Evolutionary conservation across 192 early-diverging fungal species (phyloP).

Genomic region (Umbelopsis ramanniana): DNA sequence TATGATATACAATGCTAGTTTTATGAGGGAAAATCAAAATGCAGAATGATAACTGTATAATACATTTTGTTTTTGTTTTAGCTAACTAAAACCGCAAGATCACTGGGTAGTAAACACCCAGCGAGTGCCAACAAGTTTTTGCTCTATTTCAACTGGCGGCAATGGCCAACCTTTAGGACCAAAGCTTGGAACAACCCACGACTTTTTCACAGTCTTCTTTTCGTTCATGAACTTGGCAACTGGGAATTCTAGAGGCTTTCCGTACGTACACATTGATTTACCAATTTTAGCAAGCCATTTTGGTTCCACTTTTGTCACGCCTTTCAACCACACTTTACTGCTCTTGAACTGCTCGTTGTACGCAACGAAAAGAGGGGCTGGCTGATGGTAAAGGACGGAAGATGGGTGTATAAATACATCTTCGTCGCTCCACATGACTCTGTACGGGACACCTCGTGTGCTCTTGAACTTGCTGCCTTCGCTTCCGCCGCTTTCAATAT

Average conservation of each 20-base stretch:
- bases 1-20: too few relatives aligned
- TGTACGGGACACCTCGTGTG: constrained; percentile 53
- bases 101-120: constrained; percentile 57
- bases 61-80: not conserved
- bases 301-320: constrained; percentile 71
- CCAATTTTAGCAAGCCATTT: constrained; percentile 85
- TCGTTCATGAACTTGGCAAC: constrained; percentile 64
- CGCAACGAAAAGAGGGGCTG: constrained; percentile 73
- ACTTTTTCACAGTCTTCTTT: constrained; percentile 53
- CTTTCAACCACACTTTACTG: constrained; percentile 50
- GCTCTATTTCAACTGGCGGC: constrained; percentile 66
- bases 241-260: constrained; percentile 79
- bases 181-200: constrained; percentile 69
- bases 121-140: constrained; percentile 63
- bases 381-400: constrained; percentile 63
- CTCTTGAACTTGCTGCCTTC: constrained; percentile 38
- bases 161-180: constrained; percentile 75
- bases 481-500: constrained; percentile 63
- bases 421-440: constrained; percentile 76
- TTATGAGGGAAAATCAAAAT: too few relatives aligned
- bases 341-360: constrained; percentile 72
- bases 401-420: constrained; percentile 78
- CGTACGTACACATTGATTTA: constrained; percentile 69
- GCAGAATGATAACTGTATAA: not conserved
- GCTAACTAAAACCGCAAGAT: not conserved